Evolutionary conservation across 202 grass and related monocot genomes (phyloP).

Genomic region (Dendrocalamus latiflorus): DNA sequence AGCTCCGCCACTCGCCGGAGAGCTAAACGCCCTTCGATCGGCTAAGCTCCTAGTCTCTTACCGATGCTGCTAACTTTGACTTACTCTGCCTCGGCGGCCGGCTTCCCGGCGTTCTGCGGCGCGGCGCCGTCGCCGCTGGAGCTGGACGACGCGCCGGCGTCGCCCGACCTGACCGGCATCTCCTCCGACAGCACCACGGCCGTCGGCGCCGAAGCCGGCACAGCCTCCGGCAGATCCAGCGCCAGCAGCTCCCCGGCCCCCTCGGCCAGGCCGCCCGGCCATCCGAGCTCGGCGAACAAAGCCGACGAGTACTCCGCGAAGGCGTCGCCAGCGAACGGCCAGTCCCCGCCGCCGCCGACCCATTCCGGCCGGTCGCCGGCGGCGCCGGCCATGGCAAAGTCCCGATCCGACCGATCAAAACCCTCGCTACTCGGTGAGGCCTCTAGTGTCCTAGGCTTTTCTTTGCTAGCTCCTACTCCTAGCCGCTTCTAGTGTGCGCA

Average conservation of each 20-base stretch:
- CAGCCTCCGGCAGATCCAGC: conserved; percentile 44
- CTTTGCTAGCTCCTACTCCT: too few species aligned
- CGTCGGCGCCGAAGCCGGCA: background rate
- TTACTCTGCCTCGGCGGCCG: conserved; percentile 56
- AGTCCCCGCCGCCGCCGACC: conserved; percentile 19
- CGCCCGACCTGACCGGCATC: conserved; percentile 25
- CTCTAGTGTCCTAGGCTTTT: too few species aligned
- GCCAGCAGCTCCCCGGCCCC: conserved; percentile 22
- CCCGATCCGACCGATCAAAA: background rate
- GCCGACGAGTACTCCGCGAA: conserved; percentile 43
- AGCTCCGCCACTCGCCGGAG: conserved; percentile 26
- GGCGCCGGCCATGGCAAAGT: conserved; percentile 17
- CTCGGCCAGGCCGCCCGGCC: conserved; percentile 23
- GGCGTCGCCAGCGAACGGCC: conserved; percentile 45
- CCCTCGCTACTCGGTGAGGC: background rate
- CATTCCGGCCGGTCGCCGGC: conserved; percentile 28
- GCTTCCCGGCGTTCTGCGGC: conserved; percentile 40
- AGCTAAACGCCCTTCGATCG: background rate
- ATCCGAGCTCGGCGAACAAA: conserved; percentile 38
- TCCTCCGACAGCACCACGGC: conserved; percentile 1
- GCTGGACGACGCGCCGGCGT: conserved; percentile 51
- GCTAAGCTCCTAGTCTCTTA: background rate
- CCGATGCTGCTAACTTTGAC: conserved; percentile 1
- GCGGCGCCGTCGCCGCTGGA: conserved; percentile 44
- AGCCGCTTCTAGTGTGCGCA: too few species aligned